Percentiles rank a stretch among this genome's conserved stretches.
Evolutionary conservation across 768 basidiomycete genomes (phyloP).

Genomic region (Pisolithus microcarpus): DNA sequence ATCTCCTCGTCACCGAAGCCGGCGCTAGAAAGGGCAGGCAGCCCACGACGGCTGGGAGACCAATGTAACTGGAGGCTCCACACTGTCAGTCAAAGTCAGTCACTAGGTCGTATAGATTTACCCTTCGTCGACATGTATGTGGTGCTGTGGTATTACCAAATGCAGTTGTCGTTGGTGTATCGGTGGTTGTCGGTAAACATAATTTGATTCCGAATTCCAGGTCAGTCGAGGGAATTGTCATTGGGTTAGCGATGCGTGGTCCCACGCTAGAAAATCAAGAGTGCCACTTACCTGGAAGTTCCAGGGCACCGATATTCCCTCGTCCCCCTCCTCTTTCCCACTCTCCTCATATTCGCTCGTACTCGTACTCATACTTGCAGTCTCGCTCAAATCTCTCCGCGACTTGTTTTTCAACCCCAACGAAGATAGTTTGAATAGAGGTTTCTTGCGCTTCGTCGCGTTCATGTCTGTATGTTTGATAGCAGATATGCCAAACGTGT

Average conservation of each 20-base stretch:
- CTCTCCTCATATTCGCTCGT: slow-evolving; percentile 7
- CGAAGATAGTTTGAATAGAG: slow-evolving; percentile 31
- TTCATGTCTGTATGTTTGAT: not conserved
- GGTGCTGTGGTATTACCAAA: slow-evolving; percentile 41
- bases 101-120: slow-evolving; percentile 25
- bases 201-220: not conserved
- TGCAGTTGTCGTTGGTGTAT: not conserved
- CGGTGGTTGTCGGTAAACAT: not conserved
- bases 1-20: slow-evolving; percentile 71
- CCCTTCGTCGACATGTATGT: slow-evolving; percentile 76
- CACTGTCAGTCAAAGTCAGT: not conserved
- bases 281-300: slow-evolving; percentile 57
- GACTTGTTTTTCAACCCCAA: slow-evolving; percentile 29
- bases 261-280: not conserved
- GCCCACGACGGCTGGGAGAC: slow-evolving; percentile 74
- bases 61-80: slow-evolving; percentile 38
- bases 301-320: slow-evolving; percentile 62
- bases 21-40: slow-evolving; percentile 46
- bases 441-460: slow-evolving; percentile 20
- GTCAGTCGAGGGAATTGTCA: not conserved
- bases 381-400: slow-evolving; percentile 19
- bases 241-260: not conserved
- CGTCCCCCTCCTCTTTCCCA: slow-evolving; percentile 36
- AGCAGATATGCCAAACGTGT: not conserved
- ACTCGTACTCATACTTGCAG: slow-evolving; percentile 10